phyloP scores from a whole-genome alignment of 2,329 filamentous ascomycete species.

The Colletotrichum sublineola region DNA sequence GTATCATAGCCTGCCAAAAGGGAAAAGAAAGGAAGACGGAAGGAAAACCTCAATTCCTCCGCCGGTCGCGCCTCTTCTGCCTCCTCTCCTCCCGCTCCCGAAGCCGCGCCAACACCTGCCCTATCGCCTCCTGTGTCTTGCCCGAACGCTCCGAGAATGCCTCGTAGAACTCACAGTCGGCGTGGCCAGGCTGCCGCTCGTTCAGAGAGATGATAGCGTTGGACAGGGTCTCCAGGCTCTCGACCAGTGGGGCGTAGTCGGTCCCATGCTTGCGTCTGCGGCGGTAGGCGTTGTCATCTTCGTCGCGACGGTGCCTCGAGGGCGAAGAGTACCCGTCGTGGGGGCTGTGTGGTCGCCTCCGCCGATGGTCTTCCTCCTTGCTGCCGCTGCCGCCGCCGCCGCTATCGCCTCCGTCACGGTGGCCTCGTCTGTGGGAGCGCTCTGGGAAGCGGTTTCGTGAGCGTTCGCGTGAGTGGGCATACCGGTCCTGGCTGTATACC shows the following conservation, averaged over 20 bases:
- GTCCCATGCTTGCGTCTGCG: constrained; percentile 21
- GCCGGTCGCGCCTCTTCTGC: constrained; percentile 25
- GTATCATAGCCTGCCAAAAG: neutral
- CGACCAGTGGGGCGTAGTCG: constrained; percentile 30
- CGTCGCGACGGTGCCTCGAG: neutral
- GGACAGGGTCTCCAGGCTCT: constrained; percentile 37
- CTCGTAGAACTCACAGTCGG: constrained; percentile 41
- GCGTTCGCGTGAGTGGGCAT: constrained; percentile 3
- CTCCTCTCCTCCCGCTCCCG: constrained; percentile 40
- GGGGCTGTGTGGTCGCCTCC: constrained; percentile 10
- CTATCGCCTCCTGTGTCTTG: constrained; percentile 38
- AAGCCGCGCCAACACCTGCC: constrained; percentile 32
- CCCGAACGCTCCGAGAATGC: constrained; percentile 39
- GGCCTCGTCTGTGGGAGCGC: neutral
- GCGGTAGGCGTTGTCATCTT: neutral
- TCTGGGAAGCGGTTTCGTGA: constrained; percentile 18
- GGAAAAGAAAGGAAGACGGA: neutral
- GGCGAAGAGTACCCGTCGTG: constrained; percentile 2
- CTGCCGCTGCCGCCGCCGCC: neutral
- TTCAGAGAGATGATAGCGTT: constrained; percentile 38
- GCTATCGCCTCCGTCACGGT: neutral
- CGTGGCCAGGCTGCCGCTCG: constrained; percentile 35
- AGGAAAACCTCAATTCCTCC: constrained; percentile 4
- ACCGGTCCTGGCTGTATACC: neutral
- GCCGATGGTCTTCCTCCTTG: constrained; percentile 1